These are phyloP conservation scores for Auriscalpium orientale DNA, from an alignment of 768 basidiomycete species.

Conservation along the genomic window DNA sequence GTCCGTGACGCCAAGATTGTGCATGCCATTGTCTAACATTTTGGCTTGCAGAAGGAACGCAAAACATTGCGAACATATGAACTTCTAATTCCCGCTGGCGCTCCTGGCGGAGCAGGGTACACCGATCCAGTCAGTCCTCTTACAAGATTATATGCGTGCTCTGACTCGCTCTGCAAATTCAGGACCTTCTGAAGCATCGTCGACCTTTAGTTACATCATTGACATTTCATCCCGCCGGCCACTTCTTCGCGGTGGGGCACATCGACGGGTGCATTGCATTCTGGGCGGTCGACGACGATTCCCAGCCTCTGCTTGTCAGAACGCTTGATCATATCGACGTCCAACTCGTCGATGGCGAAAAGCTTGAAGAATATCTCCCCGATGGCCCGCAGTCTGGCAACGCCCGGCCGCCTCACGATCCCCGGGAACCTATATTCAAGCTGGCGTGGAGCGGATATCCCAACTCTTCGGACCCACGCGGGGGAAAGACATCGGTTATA, in stretches of 20 bases:
- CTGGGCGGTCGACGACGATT: conserved; percentile 75
- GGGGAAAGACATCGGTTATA: conserved; percentile 66
- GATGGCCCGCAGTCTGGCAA: conserved; percentile 19
- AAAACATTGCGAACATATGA: conserved; percentile 58
- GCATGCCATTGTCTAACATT: not conserved
- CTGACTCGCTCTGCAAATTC: not conserved
- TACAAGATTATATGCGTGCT: not conserved
- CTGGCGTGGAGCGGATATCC: conserved; percentile 77
- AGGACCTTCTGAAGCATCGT: conserved; percentile 69
- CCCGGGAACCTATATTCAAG: conserved; percentile 78
- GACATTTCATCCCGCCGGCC: conserved; percentile 64
- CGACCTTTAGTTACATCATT: conserved; percentile 63
- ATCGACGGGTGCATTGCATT: conserved; percentile 78
- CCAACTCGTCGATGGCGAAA: conserved; percentile 41
- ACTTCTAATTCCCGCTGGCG: conserved; percentile 66
- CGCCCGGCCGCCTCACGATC: conserved; percentile 9
- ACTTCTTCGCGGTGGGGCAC: conserved; percentile 75
- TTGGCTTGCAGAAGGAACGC: conserved; percentile 37
- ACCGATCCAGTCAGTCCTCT: conserved; percentile 37
- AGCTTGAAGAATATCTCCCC: conserved; percentile 34
- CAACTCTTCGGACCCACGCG: conserved; percentile 53
- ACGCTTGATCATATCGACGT: conserved; percentile 56
- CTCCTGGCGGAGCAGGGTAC: conserved; percentile 71
- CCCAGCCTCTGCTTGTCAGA: conserved; percentile 64
- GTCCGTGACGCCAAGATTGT: conserved; percentile 23